Evolutionary conservation across 257 asterid species (phyloP).

Genomic region (Fraxinus cuspidata): DNA sequence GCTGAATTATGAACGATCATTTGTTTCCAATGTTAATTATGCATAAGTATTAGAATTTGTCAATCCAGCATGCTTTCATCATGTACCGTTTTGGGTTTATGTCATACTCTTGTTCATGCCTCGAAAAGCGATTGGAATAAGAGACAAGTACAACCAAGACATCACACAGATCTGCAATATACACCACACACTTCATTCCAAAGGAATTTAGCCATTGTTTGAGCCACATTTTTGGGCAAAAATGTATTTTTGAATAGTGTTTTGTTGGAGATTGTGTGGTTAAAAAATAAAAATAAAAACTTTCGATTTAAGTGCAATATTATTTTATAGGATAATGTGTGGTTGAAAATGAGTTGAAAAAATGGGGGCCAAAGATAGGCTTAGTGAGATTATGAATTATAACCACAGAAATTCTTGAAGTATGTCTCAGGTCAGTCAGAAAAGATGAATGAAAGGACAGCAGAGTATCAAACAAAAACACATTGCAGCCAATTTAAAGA

Average conservation of each 20-base stretch:
- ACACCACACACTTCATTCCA: not conserved
- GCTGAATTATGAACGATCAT: not conserved
- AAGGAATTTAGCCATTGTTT: not conserved
- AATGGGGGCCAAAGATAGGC: not conserved
- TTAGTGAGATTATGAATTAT: not conserved
- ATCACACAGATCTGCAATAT: not conserved
- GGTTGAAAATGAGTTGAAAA: too few relatives aligned
- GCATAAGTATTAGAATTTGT: not conserved
- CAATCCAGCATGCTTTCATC: not conserved
- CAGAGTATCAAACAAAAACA: not conserved
- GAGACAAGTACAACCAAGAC: not conserved
- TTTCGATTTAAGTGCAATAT: too few relatives aligned
- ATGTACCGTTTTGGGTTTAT: not conserved
- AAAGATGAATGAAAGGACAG: not conserved
- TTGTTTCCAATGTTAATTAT: not conserved
- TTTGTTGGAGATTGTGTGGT: too few relatives aligned
- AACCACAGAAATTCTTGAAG: not conserved
- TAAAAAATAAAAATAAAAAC: too few relatives aligned
- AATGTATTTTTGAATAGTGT: too few relatives aligned
- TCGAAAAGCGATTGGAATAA: not conserved
- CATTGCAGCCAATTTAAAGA: not conserved
- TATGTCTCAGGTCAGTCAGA: slow-evolving; percentile 1
- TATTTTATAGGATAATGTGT: too few relatives aligned
- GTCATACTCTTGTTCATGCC: not conserved
- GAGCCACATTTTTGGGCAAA: too few relatives aligned